Evolutionary conservation across 805 yeast species (phyloP), one percentile per base, ranked within the genome.

Genomic region (Myxozyma sirexii): DNA sequence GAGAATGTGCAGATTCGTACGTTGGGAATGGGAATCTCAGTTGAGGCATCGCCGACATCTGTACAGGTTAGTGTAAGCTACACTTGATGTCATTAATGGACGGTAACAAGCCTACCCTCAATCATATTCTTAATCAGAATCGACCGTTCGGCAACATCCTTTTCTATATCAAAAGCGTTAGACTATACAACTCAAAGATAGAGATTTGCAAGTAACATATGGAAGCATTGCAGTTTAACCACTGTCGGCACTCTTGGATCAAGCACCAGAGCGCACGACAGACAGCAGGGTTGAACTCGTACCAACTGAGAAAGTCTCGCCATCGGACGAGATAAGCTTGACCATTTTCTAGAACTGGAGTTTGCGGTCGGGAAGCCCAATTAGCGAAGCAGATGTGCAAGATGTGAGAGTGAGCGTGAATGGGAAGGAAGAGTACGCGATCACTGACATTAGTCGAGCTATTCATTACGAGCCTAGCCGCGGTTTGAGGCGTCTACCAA

Each of bases 61-160:
- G 21, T 31, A 21, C 13, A 4, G 7, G 17, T 41, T 7, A 19
- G 31, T 13, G 35, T 19, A 23, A 33, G 15, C 23, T 6, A 6
- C 35, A 29, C 3, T 2, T n/a, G 38, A 26, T 10, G 31, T 4
- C 8, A 15, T 24, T 10, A 35, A 7, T 24, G 42, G 27, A 41
- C 7, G 51, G 21, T 24, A 49, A 13, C 10, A 15, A 5, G 15
- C 75, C 84, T 79, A 75, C 91, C 96, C 64, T 84, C 86, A 64
- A 92, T 78, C 88, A 92, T 85, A 76, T 92, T 89, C 74, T 89
- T 90, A 74, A 92, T 83, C 67, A 92, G 79, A 38, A 89, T 80
- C 5, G 96, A 88, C 72, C 92, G 87, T 72, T 88, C 96, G 6
- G 96, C 96, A 19, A 91, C 91, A 69, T 84, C 84, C 67, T 84